A percentile compares a stretch with the other conserved stretches of the same genome.
Evolutionary conservation across 176 grass and related monocot genomes (phyloP).

Genomic region (Paspalum notatum): DNA sequence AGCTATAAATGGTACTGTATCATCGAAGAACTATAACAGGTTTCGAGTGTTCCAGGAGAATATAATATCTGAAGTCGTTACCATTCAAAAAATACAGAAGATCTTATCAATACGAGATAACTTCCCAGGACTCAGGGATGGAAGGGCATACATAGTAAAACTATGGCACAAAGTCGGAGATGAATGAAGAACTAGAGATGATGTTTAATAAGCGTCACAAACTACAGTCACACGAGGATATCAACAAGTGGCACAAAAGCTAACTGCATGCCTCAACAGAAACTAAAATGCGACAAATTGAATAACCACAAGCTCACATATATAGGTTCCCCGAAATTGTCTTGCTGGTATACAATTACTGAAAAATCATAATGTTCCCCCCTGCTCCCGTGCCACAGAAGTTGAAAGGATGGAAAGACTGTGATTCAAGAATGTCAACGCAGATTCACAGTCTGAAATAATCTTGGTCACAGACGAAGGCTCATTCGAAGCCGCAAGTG

Average conservation of each 20-base stretch:
- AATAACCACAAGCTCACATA: slow-evolving; percentile 5
- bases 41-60: not conserved
- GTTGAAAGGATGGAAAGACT: slow-evolving; percentile 96
- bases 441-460: slow-evolving; percentile 93
- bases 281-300: slow-evolving; percentile 18
- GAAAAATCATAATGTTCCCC: slow-evolving; percentile 54
- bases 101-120: too few relatives aligned
- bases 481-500: slow-evolving; percentile 66
- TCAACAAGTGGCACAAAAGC: not conserved
- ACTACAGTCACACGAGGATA: slow-evolving; percentile 16
- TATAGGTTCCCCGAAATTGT: not conserved
- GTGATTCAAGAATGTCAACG: slow-evolving; percentile 88
- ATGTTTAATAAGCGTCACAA: not conserved
- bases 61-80: not conserved
- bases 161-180: not conserved
- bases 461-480: slow-evolving; percentile 88
- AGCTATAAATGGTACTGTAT: not conserved
- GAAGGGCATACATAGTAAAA: too few relatives aligned
- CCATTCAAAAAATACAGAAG: not conserved
- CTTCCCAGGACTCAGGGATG: too few relatives aligned
- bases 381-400: slow-evolving; percentile 85
- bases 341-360: not conserved
- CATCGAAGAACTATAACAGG: not conserved
- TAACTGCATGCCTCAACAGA: slow-evolving; percentile 4
- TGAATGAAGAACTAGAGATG: not conserved